Conservation (phyloP, 306 rosid genomes). For the Malus sylvestris region DNA sequence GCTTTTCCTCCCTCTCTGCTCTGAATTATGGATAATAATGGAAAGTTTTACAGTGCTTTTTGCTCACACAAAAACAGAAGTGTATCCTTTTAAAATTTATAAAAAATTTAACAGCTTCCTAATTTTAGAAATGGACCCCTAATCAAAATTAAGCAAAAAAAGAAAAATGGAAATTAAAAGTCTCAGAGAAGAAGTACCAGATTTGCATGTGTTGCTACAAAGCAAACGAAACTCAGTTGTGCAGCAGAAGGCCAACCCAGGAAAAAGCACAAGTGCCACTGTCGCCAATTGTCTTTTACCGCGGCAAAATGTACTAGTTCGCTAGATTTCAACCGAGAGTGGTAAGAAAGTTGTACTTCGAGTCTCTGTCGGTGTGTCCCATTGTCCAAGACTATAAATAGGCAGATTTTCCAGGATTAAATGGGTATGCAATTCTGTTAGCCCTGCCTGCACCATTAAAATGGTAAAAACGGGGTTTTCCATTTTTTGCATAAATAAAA, state of each 20-base stretch:
- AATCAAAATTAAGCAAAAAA: background rate
- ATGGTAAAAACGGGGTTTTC: background rate
- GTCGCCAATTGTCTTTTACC: background rate
- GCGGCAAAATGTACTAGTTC: background rate
- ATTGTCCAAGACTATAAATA: background rate
- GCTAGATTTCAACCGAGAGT: background rate
- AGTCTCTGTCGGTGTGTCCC: background rate
- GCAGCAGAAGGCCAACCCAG: background rate
- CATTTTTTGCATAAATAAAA: too few species aligned
- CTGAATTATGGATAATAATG: too few species aligned
- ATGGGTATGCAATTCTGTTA: background rate
- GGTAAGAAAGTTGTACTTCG: background rate
- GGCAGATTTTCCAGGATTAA: background rate
- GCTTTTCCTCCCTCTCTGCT: too few species aligned
- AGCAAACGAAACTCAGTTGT: too few species aligned
- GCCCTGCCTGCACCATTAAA: background rate
- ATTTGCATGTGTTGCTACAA: background rate
- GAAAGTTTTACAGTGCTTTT: background rate
- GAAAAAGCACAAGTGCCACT: background rate
- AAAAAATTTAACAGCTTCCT: background rate
- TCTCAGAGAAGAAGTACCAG: background rate
- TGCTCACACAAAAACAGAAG: background rate
- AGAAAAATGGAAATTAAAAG: background rate
- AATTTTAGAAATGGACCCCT: background rate
- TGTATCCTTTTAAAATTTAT: background rate